phyloP scores from a whole-genome alignment of 371 early-diverging fungal genomes.

The Saksenaea oblongispora region DNA sequence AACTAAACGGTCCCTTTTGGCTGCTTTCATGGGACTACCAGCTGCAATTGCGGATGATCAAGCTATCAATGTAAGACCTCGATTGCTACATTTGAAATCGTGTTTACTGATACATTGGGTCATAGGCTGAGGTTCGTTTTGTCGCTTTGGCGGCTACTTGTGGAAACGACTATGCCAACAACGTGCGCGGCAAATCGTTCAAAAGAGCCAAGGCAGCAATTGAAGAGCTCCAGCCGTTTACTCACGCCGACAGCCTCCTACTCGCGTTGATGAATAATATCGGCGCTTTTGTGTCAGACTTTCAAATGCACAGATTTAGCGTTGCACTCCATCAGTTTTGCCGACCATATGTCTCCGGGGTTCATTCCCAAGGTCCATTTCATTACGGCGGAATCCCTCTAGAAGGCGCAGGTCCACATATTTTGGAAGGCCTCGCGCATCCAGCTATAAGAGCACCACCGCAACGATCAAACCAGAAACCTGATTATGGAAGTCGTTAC shows the following conservation, averaged over 20 bases:
- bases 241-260: slow-evolving; percentile 1
- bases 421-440: neutral
- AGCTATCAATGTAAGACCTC: neutral
- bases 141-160: slow-evolving; percentile 8
- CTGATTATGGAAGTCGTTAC: neutral
- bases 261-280: neutral
- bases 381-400: neutral
- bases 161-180: slow-evolving; percentile 16
- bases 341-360: slow-evolving; percentile 7
- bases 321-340: slow-evolving; percentile 14
- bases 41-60: neutral
- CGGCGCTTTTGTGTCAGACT: neutral
- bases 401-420: neutral
- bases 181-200: neutral
- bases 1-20: neutral
- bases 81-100: neutral
- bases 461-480: neutral
- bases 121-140: slow-evolving; percentile 5
- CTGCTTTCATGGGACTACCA: neutral
- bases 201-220: neutral
- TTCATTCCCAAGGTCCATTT: neutral
- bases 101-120: neutral
- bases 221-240: neutral
- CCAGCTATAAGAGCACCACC: neutral
- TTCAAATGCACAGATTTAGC: neutral